These are phyloP conservation scores for Myxozyma sirexii DNA, from an alignment of 805 yeast species.

Conservation along the genomic window DNA sequence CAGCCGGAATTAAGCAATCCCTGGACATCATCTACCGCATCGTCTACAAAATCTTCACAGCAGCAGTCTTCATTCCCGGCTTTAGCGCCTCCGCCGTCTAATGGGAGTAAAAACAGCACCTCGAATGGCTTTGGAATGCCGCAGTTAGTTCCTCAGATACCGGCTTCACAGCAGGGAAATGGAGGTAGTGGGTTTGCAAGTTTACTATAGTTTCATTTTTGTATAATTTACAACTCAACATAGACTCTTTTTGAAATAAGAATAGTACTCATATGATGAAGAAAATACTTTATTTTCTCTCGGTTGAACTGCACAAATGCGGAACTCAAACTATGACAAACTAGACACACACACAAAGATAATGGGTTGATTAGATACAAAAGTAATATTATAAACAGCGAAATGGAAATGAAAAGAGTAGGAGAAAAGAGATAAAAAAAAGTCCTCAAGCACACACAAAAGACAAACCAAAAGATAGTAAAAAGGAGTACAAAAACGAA, in stretches of 20 bases:
- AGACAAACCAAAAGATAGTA: background rate
- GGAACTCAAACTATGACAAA: background rate
- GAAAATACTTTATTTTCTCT: background rate
- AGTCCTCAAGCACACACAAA: background rate
- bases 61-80: background rate
- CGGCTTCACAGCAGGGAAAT: conserved; percentile 3
- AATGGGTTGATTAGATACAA: background rate
- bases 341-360: background rate
- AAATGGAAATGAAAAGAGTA: background rate
- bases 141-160: conserved; percentile 10
- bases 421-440: background rate
- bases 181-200: conserved; percentile 28
- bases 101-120: background rate
- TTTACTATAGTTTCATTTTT: conserved; percentile 14
- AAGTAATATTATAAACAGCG: background rate
- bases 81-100: conserved; percentile 2
- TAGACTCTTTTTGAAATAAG: no score
- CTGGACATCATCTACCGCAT: background rate
- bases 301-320: background rate
- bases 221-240: no score
- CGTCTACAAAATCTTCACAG: background rate
- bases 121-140: conserved; percentile 15
- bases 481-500: background rate
- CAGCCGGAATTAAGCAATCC: conserved; percentile 11
- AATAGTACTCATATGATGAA: no score